Conservation (phyloP, 2,329 filamentous ascomycete genomes). For the Colletotrichum magnum region DNA sequence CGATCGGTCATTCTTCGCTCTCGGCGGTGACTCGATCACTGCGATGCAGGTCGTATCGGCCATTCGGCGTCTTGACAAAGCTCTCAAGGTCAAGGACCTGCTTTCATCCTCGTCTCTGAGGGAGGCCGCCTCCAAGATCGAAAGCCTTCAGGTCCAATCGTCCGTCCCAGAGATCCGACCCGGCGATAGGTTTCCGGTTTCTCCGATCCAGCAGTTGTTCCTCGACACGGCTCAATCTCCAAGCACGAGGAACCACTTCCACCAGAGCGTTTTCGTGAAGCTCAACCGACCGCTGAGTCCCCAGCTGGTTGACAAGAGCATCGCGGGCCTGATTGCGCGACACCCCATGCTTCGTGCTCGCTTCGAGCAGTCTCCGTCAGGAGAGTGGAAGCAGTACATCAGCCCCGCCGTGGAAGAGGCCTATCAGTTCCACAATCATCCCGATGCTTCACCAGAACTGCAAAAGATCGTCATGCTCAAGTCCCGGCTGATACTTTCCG, state of each 20-base stretch:
- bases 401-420: background rate
- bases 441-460: background rate
- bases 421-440: background rate
- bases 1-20: constrained; percentile 6
- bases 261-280: constrained; percentile 24
- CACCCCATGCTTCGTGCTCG: constrained; percentile 34
- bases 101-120: background rate
- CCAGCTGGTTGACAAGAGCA: background rate
- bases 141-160: background rate
- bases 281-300: background rate
- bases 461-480: constrained; percentile 10
- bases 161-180: background rate
- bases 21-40: constrained; percentile 30
- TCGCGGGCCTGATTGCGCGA: constrained; percentile 15
- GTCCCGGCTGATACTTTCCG: constrained; percentile 23
- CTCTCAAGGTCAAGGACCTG: background rate
- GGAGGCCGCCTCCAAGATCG: constrained; percentile 13
- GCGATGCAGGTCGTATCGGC: constrained; percentile 24
- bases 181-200: constrained; percentile 9
- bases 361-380: background rate
- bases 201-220: constrained; percentile 30
- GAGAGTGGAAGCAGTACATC: constrained; percentile 25
- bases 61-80: constrained; percentile 1
- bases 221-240: background rate
- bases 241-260: constrained; percentile 15